These are phyloP conservation scores for Globisporangium solare DNA, from an alignment of 352 stramenopile species.

Conservation along the genomic window DNA sequence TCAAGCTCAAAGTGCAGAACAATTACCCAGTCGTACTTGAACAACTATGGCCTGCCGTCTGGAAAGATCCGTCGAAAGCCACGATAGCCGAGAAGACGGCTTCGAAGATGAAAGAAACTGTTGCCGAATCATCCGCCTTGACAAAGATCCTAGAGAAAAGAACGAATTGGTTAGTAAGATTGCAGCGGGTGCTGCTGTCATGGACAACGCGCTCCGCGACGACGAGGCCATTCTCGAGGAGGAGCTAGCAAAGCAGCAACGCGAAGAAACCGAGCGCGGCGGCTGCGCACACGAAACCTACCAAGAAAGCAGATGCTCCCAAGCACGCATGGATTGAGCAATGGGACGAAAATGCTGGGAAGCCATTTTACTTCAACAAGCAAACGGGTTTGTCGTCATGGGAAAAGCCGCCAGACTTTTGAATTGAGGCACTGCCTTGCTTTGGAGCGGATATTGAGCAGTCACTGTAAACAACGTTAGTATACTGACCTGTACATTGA, in stretches of 20 bases:
- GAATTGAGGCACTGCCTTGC: neutral
- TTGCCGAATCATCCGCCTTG: conserved; percentile 52
- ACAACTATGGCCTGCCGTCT: conserved; percentile 77
- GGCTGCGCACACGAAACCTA: conserved; percentile 10
- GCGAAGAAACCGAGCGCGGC: conserved; percentile 22
- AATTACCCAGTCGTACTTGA: conserved; percentile 78
- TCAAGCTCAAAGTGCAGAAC: conserved; percentile 80
- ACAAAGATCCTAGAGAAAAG: conserved; percentile 64
- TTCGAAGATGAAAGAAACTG: conserved; percentile 54
- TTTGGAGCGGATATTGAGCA: too few relatives aligned
- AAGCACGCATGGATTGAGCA: conserved; percentile 64
- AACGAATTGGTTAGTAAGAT: conserved; percentile 67
- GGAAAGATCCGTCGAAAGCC: conserved; percentile 45
- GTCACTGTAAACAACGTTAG: too few relatives aligned
- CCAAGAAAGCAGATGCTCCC: conserved; percentile 9
- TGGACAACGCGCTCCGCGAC: conserved; percentile 68
- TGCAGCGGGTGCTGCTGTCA: conserved; percentile 48
- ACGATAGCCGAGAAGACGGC: conserved; percentile 61
- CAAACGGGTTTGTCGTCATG: conserved; percentile 76
- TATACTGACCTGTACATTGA: too few relatives aligned
- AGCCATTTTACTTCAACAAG: conserved; percentile 88
- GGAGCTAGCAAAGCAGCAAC: conserved; percentile 50
- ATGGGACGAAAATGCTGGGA: conserved; percentile 69
- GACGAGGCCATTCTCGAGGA: conserved; percentile 55
- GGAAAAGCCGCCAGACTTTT: conserved; percentile 69